A percentile compares a stretch with the other conserved stretches of the same genome.
Conservation (phyloP, 768 basidiomycete genomes). For the Hericium erinaceus region DNA sequence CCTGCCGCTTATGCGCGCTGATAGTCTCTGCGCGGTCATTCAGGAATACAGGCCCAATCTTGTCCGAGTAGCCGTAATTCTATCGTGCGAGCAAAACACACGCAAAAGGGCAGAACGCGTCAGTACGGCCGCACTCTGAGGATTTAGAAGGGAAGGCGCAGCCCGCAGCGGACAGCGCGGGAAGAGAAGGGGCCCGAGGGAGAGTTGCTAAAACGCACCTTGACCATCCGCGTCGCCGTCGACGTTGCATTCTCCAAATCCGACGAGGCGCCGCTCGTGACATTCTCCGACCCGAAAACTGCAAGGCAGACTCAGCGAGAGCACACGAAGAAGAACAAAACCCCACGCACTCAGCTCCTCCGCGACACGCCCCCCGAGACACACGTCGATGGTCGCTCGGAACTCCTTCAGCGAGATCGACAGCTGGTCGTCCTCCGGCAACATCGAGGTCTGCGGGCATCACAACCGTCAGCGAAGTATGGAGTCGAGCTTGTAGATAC, state of each 20-base stretch:
- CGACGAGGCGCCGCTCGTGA: slow-evolving; percentile 87
- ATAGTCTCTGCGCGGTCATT: slow-evolving; percentile 62
- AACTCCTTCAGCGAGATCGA: slow-evolving; percentile 70
- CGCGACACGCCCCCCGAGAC: slow-evolving; percentile 90
- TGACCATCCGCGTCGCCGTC: slow-evolving; percentile 81
- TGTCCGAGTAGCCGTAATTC: slow-evolving; percentile 72
- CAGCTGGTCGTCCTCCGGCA: slow-evolving; percentile 70
- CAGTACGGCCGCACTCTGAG: too few relatives aligned
- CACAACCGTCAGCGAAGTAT: neutral
- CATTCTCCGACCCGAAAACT: slow-evolving; percentile 85
- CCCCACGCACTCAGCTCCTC: slow-evolving; percentile 69
- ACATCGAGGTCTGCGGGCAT: slow-evolving; percentile 47
- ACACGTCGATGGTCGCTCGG: slow-evolving; percentile 79
- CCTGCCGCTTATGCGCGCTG: slow-evolving; percentile 67
- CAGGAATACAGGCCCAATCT: slow-evolving; percentile 77
- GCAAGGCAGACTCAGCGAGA: slow-evolving; percentile 10
- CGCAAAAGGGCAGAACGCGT: too few relatives aligned
- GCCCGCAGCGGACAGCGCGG: neutral
- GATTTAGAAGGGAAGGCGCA: too few relatives aligned
- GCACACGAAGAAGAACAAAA: slow-evolving; percentile 3
- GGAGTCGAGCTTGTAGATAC: slow-evolving; percentile 20
- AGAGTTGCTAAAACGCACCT: slow-evolving; percentile 38
- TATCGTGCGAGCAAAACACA: slow-evolving; percentile 19
- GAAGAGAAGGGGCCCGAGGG: neutral
- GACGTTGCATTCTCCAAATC: slow-evolving; percentile 76